These are phyloP conservation scores for Moringa oleifera DNA, from an alignment of 345 rosid species.

Conservation along the genomic window DNA sequence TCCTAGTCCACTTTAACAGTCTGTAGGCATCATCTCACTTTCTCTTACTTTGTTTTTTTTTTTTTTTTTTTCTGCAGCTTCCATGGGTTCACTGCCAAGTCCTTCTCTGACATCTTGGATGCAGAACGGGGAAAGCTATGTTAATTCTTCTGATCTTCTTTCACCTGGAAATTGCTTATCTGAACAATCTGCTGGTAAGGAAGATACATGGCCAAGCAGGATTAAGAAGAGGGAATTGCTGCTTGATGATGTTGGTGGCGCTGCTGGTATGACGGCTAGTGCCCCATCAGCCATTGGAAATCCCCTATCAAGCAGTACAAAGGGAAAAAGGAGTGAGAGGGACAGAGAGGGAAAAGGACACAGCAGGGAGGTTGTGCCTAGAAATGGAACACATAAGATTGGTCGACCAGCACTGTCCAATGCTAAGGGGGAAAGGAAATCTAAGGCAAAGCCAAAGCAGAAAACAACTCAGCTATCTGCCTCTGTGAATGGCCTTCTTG, in stretches of 20 bases:
- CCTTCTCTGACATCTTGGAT: conserved; percentile 36
- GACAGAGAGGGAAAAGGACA: conserved; percentile 95
- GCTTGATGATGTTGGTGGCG: conserved; percentile 77
- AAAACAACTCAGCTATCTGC: conserved; percentile 72
- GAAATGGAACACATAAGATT: conserved; percentile 66
- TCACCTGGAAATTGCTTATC: conserved; percentile 37
- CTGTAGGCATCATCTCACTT: background rate
- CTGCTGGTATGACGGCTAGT: conserved; percentile 27
- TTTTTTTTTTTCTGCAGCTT: conserved; percentile 48
- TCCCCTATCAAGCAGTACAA: conserved; percentile 67
- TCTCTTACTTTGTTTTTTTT: conserved; percentile 20
- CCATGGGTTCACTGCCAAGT: conserved; percentile 50
- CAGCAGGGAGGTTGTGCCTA: conserved; percentile 53
- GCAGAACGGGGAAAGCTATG: conserved; percentile 43
- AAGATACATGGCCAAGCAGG: conserved; percentile 69
- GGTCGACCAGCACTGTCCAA: conserved; percentile 69
- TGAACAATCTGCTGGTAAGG: conserved; percentile 45
- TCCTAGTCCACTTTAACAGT: background rate
- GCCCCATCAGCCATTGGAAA: conserved; percentile 44
- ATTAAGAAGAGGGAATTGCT: conserved; percentile 82
- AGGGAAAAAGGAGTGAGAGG: conserved; percentile 96
- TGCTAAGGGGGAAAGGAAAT: conserved; percentile 80
- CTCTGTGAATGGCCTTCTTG: conserved; percentile 60
- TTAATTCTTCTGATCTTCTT: conserved; percentile 43
- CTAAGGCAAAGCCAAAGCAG: conserved; percentile 88